Percentiles rank a stretch among this genome's conserved stretches.
phyloP scores from a whole-genome alignment of 2,329 filamentous ascomycete species.

The Alternaria brassicicola region DNA sequence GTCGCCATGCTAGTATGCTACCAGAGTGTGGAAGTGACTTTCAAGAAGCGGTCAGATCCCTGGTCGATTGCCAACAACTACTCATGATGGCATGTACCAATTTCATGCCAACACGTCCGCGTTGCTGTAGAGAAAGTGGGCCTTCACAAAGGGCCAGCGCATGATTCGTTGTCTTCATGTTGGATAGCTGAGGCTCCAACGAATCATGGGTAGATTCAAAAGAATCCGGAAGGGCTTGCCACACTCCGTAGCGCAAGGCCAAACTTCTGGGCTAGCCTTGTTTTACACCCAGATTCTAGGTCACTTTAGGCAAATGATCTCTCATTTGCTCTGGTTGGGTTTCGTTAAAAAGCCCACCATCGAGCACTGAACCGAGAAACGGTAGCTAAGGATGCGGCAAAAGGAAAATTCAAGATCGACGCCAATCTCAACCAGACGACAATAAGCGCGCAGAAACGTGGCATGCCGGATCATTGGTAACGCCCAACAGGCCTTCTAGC shows the following conservation, averaged over 20 bases:
- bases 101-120: background rate
- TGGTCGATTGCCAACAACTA: background rate
- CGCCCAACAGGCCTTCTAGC: background rate
- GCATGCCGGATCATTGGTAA: slow-evolving; percentile 2
- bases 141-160: background rate
- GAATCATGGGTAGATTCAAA: background rate
- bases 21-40: background rate
- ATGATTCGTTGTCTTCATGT: slow-evolving; percentile 1
- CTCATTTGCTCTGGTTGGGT: background rate
- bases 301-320: slow-evolving; percentile 1
- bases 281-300: background rate
- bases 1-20: background rate
- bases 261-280: background rate
- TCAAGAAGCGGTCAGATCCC: background rate
- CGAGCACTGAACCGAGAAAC: background rate
- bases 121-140: background rate
- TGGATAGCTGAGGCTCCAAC: background rate
- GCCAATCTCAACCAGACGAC: background rate
- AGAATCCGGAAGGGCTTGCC: slow-evolving; percentile 12
- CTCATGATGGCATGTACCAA: background rate
- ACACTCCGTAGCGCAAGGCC: slow-evolving; percentile 6
- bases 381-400: background rate
- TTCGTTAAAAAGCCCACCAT: background rate
- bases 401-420: background rate
- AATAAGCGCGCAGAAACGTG: slow-evolving; percentile 3